Percentiles rank a stretch among this genome's conserved stretches.
phyloP scores from a whole-genome alignment of 83 land plant genomes.

The Isoetes engelmannii region DNA sequence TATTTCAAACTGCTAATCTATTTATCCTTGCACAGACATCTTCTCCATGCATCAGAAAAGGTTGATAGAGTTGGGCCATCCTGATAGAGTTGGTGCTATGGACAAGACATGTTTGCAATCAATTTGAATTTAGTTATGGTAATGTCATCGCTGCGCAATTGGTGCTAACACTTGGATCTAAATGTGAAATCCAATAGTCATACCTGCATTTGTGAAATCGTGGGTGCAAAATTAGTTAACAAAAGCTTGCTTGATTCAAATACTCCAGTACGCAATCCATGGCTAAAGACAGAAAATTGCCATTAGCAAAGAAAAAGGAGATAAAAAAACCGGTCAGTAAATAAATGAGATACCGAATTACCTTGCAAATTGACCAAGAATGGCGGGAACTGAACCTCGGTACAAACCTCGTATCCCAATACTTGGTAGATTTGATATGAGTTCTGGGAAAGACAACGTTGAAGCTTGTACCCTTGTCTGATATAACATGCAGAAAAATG shows the following conservation, averaged over 20 bases:
- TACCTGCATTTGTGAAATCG: constrained; percentile 86
- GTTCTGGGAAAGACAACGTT: constrained; percentile 73
- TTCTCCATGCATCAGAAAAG: too few relatives aligned
- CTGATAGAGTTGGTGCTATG: too few relatives aligned
- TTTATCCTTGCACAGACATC: too few relatives aligned
- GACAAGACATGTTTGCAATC: too few relatives aligned
- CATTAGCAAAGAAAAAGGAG: neutral
- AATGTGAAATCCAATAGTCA: neutral
- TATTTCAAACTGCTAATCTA: too few relatives aligned
- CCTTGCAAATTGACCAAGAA: constrained; percentile 94
- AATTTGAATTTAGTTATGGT: too few relatives aligned
- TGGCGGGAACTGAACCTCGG: constrained; percentile 87
- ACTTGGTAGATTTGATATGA: constrained; percentile 73
- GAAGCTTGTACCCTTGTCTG: constrained; percentile 98
- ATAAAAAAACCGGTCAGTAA: neutral
- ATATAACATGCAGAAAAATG: neutral
- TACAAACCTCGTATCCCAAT: constrained; percentile 74
- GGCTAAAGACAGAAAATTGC: constrained; percentile 40
- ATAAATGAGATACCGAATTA: constrained; percentile 14
- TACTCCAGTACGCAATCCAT: constrained; percentile 92
- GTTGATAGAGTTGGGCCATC: too few relatives aligned
- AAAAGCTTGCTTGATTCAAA: constrained; percentile 86
- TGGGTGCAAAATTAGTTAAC: constrained; percentile 63
- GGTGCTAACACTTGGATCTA: too few relatives aligned
- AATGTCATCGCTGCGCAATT: too few relatives aligned